These are phyloP conservation scores for Whalleya microplaca DNA, from an alignment of 2,329 filamentous ascomycete species.

Conservation along the genomic window DNA sequence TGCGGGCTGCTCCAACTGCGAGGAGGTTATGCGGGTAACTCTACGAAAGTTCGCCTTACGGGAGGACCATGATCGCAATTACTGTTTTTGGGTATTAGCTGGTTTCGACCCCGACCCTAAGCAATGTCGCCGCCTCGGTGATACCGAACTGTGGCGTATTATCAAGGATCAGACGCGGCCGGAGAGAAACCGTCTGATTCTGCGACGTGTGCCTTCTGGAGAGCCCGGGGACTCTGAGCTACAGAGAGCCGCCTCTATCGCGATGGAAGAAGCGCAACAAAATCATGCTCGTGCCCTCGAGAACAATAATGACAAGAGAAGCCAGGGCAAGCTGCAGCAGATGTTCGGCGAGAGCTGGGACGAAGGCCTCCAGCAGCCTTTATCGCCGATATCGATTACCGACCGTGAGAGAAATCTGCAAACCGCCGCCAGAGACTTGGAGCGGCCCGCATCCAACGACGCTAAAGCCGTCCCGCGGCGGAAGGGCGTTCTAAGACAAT, in stretches of 20 bases:
- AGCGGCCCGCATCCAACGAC: conserved; percentile 58
- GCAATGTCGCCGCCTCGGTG: conserved; percentile 80
- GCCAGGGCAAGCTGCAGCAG: conserved; percentile 86
- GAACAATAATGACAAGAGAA: conserved; percentile 69
- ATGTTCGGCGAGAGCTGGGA: conserved; percentile 87
- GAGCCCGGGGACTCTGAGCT: conserved; percentile 88
- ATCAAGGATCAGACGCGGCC: conserved; percentile 84
- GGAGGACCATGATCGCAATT: conserved; percentile 90
- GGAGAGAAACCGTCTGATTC: conserved; percentile 87
- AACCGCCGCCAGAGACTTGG: conserved; percentile 61
- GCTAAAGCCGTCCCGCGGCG: conserved; percentile 47
- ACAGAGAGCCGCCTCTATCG: conserved; percentile 84
- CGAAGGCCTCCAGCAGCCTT: conserved; percentile 77
- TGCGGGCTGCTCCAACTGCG: conserved; percentile 85
- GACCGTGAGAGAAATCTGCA: conserved; percentile 71
- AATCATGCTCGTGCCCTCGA: conserved; percentile 67
- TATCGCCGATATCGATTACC: conserved; percentile 77
- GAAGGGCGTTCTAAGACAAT: conserved; percentile 70
- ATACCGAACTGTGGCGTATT: conserved; percentile 87
- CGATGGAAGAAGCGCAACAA: conserved; percentile 81
- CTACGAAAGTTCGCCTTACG: conserved; percentile 85
- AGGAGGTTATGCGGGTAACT: conserved; percentile 90
- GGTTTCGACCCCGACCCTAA: conserved; percentile 81
- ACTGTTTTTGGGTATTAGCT: conserved; percentile 93
- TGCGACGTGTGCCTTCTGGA: conserved; percentile 89